phyloP scores from a whole-genome alignment of 2,329 filamentous ascomycete species.

The Pseudodiploospora longispora region DNA sequence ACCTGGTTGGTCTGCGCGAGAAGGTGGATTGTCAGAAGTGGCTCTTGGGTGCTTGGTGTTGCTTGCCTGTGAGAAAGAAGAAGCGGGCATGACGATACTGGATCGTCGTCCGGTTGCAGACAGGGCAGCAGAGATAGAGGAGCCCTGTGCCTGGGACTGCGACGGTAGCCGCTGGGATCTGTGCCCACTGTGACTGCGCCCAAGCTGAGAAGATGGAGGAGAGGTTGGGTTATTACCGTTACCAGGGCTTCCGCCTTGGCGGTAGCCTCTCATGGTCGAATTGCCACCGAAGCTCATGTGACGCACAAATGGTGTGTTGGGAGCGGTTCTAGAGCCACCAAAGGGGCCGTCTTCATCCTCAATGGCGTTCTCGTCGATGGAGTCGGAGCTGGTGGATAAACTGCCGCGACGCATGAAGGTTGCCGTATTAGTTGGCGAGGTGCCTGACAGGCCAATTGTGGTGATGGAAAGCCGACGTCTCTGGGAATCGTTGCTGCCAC shows the following conservation, averaged over 20 bases:
- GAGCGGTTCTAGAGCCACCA: conserved; percentile 45
- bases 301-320: conserved; percentile 68
- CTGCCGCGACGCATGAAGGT: conserved; percentile 55
- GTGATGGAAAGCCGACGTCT: conserved; percentile 67
- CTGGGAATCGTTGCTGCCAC: conserved; percentile 44
- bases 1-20: conserved; percentile 68
- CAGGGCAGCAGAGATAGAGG: conserved; percentile 25
- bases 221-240: conserved; percentile 50
- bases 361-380: conserved; percentile 64
- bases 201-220: conserved; percentile 27
- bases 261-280: conserved; percentile 56
- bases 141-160: conserved; percentile 13
- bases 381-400: conserved; percentile 60
- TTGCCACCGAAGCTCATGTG: conserved; percentile 88
- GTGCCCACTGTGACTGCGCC: conserved; percentile 23
- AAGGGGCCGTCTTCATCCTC: conserved; percentile 57
- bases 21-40: conserved; percentile 56
- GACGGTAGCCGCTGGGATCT: conserved; percentile 16
- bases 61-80: conserved; percentile 47
- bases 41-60: conserved; percentile 46
- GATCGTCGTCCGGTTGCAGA: conserved; percentile 28
- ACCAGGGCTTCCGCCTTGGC: conserved; percentile 50
- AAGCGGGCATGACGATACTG: conserved; percentile 23
- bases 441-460: conserved; percentile 65
- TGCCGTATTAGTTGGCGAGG: conserved; percentile 51